phyloP scores from a whole-genome alignment of 345 rosid genomes.

The Moringa oleifera region DNA sequence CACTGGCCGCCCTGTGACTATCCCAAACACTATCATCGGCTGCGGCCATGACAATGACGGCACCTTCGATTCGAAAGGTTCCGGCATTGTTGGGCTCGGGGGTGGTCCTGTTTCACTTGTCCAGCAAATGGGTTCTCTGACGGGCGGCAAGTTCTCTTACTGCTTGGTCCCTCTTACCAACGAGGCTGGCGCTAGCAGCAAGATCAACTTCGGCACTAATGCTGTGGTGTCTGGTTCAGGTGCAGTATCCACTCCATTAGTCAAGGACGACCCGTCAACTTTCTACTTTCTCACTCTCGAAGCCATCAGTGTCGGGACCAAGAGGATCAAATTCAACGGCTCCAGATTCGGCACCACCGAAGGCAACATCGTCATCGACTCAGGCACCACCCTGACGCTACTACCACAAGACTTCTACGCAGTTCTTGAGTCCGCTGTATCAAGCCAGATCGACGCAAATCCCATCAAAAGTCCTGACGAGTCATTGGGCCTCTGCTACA shows the following conservation, averaged over 20 bases:
- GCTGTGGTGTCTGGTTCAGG: conserved; percentile 10
- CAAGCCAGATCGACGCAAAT: background rate
- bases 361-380: conserved; percentile 56
- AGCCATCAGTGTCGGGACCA: conserved; percentile 15
- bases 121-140: conserved; percentile 8
- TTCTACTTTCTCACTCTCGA: conserved; percentile 18
- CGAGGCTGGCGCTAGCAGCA: background rate
- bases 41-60: conserved; percentile 17
- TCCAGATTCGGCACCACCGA: background rate
- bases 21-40: conserved; percentile 11
- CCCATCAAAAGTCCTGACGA: conserved; percentile 12
- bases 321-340: background rate
- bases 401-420: conserved; percentile 20
- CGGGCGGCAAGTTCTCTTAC: conserved; percentile 18
- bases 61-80: background rate
- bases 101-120: conserved; percentile 13
- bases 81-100: conserved; percentile 22
- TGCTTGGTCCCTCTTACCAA: conserved; percentile 9
- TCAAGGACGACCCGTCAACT: background rate
- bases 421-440: conserved; percentile 22
- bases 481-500: conserved; percentile 31
- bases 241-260: conserved; percentile 17
- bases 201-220: conserved; percentile 15
- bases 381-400: conserved; percentile 50
- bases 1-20: conserved; percentile 10